Conservation (phyloP, 2,329 filamentous ascomycete genomes). For the Capronia epimyces region DNA sequence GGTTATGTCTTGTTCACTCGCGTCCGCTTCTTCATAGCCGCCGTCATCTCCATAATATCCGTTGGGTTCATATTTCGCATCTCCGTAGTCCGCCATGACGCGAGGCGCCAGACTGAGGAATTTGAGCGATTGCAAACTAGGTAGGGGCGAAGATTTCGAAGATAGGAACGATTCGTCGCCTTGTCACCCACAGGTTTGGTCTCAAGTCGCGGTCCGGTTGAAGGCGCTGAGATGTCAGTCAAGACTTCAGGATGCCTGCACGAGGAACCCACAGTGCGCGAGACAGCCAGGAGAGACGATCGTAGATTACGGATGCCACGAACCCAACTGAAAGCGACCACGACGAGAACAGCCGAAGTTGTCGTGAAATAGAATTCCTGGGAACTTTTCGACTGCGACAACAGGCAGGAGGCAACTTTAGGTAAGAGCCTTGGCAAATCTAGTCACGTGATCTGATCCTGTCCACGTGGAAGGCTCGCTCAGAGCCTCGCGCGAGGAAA, state of each 20-base stretch:
- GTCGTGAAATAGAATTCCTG: not conserved
- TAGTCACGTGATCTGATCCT: not conserved
- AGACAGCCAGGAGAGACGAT: conserved; percentile 4
- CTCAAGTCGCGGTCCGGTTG: conserved; percentile 9
- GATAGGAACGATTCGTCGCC: conserved; percentile 1
- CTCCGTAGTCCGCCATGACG: conserved; percentile 52
- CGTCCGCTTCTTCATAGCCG: conserved; percentile 62
- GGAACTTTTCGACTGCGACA: conserved; percentile 5
- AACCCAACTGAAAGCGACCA: not conserved
- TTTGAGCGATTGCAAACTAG: not conserved
- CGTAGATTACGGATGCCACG: conserved; percentile 1
- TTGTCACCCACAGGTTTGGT: conserved; percentile 1
- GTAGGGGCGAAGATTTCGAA: not conserved
- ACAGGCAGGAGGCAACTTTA: not conserved
- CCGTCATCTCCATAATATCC: conserved; percentile 60
- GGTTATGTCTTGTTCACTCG: conserved; percentile 65
- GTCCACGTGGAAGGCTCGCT: not conserved
- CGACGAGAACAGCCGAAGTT: not conserved
- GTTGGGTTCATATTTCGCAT: conserved; percentile 30
- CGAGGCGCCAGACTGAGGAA: not conserved
- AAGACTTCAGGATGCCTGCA: conserved; percentile 25
- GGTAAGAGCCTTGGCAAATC: conserved; percentile 2
- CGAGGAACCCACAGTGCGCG: conserved; percentile 11
- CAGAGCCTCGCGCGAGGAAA: not conserved
- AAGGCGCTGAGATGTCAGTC: conserved; percentile 25